Percentiles rank a stretch among this genome's conserved stretches.
Evolutionary conservation across 768 basidiomycete genomes (phyloP).

Genomic region (Artomyces pyxidatus): DNA sequence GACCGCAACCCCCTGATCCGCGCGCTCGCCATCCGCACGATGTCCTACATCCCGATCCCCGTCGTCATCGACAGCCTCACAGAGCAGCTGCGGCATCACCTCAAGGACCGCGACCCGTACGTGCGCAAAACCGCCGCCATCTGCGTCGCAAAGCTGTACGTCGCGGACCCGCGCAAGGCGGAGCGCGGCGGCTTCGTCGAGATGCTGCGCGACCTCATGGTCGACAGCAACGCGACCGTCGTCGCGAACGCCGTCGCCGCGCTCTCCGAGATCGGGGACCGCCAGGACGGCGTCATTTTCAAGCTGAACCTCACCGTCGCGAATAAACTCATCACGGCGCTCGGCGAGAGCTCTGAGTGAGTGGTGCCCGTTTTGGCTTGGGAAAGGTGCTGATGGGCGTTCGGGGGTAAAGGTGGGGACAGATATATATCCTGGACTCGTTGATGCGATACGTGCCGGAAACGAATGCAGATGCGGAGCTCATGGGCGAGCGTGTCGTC

Average conservation of each 20-base stretch:
- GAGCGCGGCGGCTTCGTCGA: constrained; percentile 90
- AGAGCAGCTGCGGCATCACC: constrained; percentile 86
- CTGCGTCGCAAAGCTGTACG: constrained; percentile 92
- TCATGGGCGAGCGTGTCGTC: constrained; percentile 92
- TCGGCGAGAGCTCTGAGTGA: constrained; percentile 96
- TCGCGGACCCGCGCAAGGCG: constrained; percentile 77
- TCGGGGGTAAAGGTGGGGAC: constrained; percentile 92
- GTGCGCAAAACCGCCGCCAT: constrained; percentile 98
- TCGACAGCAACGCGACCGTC: constrained; percentile 93
- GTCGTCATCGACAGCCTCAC: constrained; percentile 76
- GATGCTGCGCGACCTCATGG: constrained; percentile 82
- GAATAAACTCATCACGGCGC: constrained; percentile 82
- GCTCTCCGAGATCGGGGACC: constrained; percentile 92
- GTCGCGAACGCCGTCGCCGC: constrained; percentile 97
- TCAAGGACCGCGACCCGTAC: constrained; percentile 94
- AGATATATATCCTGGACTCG: constrained; percentile 95
- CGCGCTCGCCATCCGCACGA: constrained; percentile 94
- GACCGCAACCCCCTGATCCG: constrained; percentile 96
- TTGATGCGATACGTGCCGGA: constrained; percentile 92
- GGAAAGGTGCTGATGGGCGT: constrained; percentile 7
- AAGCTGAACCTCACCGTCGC: constrained; percentile 63
- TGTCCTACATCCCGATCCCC: constrained; percentile 97
- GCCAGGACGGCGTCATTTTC: constrained; percentile 91
- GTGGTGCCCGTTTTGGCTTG: constrained; percentile 25
- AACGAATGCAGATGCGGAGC: constrained; percentile 77